phyloP scores from a whole-genome alignment of 805 yeast species.

The Kodamaea jinghongensis region DNA sequence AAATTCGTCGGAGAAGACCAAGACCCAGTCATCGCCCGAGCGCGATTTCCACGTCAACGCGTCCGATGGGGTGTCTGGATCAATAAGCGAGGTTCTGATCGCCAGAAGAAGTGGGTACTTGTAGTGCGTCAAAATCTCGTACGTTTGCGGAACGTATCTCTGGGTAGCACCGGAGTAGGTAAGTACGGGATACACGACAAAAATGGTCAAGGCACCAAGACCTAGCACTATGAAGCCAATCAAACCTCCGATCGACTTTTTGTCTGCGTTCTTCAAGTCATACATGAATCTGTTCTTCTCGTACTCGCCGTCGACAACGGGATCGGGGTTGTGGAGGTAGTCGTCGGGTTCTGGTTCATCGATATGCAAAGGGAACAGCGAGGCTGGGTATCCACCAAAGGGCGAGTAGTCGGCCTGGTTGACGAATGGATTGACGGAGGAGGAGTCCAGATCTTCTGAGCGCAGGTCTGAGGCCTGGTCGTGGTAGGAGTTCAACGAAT shows the following conservation, averaged over 20 bases:
- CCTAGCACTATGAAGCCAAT: constrained; percentile 58
- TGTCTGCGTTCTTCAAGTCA: constrained; percentile 67
- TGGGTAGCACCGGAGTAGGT: constrained; percentile 71
- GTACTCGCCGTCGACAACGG: constrained; percentile 83
- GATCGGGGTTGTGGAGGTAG: constrained; percentile 94
- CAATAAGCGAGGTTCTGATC: constrained; percentile 34
- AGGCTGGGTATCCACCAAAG: constrained; percentile 95
- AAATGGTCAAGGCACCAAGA: constrained; percentile 62
- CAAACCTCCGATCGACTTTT: constrained; percentile 57
- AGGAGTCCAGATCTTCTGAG: constrained; percentile 13
- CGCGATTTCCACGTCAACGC: constrained; percentile 21
- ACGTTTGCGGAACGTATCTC: constrained; percentile 22
- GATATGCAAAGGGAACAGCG: constrained; percentile 83
- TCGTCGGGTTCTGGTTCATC: constrained; percentile 96
- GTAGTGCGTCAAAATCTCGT: constrained; percentile 48
- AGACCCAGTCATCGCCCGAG: constrained; percentile 32
- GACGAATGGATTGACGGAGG: constrained; percentile 28
- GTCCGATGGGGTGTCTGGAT: constrained; percentile 40
- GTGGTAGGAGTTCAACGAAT: constrained; percentile 12
- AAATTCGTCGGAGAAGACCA: constrained; percentile 43
- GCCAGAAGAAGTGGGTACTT: constrained; percentile 36
- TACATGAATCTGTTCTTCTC: constrained; percentile 65
- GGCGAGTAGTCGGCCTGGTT: constrained; percentile 73
- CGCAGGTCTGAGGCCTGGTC: constrained; percentile 13
- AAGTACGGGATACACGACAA: constrained; percentile 77